Evolutionary conservation across 73 alveolate genomes (phyloP), one percentile per base, ranked within the genome.

Genomic region (Paramecium bursaria): DNA sequence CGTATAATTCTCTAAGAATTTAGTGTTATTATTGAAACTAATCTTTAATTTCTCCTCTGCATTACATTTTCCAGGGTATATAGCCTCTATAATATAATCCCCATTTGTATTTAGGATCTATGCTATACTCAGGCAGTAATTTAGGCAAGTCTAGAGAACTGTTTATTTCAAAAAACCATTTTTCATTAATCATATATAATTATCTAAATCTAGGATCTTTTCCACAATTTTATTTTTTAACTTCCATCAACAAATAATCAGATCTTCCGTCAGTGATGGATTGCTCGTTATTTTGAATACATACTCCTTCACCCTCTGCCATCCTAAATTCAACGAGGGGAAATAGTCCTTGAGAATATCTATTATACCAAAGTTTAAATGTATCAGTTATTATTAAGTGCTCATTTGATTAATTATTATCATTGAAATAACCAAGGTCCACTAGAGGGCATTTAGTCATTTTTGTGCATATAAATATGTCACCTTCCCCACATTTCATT

Each of bases 41-140:
- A n/a, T n/a, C n/a, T n/a, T n/a, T n/a, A n/a, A n/a, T n/a, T n/a
- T 39, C 49, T 39, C 49, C 49, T 39, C 49, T 39, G 49, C 49
- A 39, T 39, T 39, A 5, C 49, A 39, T 39, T 39, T 39, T 39
- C 49, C 49, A 39, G 5, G 11, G 11, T 5, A 39, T 11, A 7
- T 39, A 39, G 14, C 49, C 49, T 39, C 49, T 39, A 5, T 5
- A 39, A 39, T 39, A 39, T 7, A 39, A 39, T n/a, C n/a, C n/a
- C 49, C 49, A 39, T 39, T 39, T 7, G 11, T 39, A 39, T 11
- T 39, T 39, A 7, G 49, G 5, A 39, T 39, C 49, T 39, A 39
- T 39, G 49, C 5, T 39, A 39, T 7, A 39, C 11, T 11, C 49
- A 39, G 5, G 5, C 49, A 39, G 11, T 39, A 7, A 39, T 7